Evolutionary conservation across 768 basidiomycete species (phyloP), one percentile per base, ranked within the genome.

Genomic region (Amylocystis lapponica): DNA sequence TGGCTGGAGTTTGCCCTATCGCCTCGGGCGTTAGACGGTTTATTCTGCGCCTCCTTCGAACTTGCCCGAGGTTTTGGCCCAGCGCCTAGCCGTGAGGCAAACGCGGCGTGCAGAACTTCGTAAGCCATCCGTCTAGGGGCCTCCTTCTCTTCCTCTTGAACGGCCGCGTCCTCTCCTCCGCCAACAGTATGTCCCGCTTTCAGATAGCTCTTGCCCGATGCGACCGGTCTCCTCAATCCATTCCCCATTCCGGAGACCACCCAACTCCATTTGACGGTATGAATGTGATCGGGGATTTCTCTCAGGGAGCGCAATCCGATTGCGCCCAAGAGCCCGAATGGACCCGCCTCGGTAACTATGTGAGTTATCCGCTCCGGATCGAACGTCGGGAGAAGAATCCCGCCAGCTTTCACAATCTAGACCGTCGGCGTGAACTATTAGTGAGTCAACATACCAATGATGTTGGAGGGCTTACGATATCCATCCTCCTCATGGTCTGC

Each of bases 221-320:
- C 36, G 26, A 17, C 58, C 59, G 46, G 50, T 50, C 42, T 48
- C 40, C 47, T 32, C 49, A 55, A 26, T 58, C 56, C 7, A 69
- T 30, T 23, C 41, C 41, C 9, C n/a, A 41, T 60, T 9, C 71
- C 72, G 4, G 68, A 64, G 3, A 69, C 47, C 8, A 83, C 66
- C 82, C 83, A 86, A 12, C 54, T 51, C 84, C 83, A 86, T 27
- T 55, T 75, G 25, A 86, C 71, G 10, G 77, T 79, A 9, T 81
- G 79, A 10, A 86, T 79, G 32, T 75, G 64, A n/a, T 68, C 57
- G 4, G 86, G 84, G 33, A 89, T 80, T 4, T 84, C 73, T 6
- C 58, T 61, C 13, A 81, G 58, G 5, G 46, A 60, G 51, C 69
- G 76, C 17, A 83, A 53, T 1, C 76, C 76, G 3, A 83, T 62